Evolutionary conservation across 2,329 filamentous ascomycete genomes (phyloP).

Genomic region (Coniella lustricola): DNA sequence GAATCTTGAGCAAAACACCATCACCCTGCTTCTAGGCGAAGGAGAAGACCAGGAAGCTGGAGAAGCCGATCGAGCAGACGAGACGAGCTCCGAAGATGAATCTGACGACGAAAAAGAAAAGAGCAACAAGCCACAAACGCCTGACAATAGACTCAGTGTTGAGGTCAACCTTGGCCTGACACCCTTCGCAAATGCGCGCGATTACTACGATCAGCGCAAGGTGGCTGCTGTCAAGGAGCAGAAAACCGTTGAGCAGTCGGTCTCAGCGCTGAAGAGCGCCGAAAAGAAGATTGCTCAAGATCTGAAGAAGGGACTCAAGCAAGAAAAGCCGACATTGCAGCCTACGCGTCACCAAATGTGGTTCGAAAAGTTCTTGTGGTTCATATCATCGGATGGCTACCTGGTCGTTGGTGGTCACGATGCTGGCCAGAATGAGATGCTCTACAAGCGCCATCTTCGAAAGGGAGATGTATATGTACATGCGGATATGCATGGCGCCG

Average conservation of each 20-base stretch:
- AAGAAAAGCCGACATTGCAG: constrained; percentile 81
- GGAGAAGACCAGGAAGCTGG: constrained; percentile 45
- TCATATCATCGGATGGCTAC: constrained; percentile 92
- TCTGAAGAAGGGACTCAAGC: constrained; percentile 79
- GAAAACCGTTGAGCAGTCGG: constrained; percentile 75
- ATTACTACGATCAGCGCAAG: constrained; percentile 88
- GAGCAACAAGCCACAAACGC: constrained; percentile 32
- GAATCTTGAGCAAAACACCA: constrained; percentile 81
- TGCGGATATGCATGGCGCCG: constrained; percentile 78
- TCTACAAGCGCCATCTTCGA: constrained; percentile 80
- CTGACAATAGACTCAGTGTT: constrained; percentile 56
- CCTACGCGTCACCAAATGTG: constrained; percentile 79
- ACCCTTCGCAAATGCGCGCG: constrained; percentile 81
- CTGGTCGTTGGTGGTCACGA: constrained; percentile 86
- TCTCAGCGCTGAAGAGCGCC: constrained; percentile 78
- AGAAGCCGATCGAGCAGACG: constrained; percentile 40
- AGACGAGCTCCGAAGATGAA: constrained; percentile 53
- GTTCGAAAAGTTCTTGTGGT: constrained; percentile 97
- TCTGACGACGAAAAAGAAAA: constrained; percentile 29
- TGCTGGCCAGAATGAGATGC: constrained; percentile 78
- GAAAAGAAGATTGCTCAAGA: constrained; percentile 83
- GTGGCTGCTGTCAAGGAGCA: constrained; percentile 79
- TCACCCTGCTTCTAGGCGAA: constrained; percentile 69
- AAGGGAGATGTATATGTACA: constrained; percentile 91
- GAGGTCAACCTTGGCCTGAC: constrained; percentile 80